Evolutionary conservation across 768 basidiomycete species (phyloP), one percentile per base, ranked within the genome.

Genomic region (Kwoniella bestiolae): DNA sequence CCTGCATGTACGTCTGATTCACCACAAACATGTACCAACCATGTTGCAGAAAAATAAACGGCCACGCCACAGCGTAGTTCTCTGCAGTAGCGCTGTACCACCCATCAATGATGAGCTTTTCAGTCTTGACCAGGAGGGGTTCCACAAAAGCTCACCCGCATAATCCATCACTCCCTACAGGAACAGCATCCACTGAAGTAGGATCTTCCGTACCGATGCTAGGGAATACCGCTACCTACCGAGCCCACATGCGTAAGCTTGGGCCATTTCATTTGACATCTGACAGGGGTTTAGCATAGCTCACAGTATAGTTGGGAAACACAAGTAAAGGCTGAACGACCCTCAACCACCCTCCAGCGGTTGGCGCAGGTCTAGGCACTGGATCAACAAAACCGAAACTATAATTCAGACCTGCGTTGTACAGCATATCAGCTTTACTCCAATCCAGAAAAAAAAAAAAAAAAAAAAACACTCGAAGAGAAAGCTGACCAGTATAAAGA

Each of bases 21-120:
- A 81, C 47, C 4, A 79, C 76, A 53, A 73, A 77, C 71, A 76
- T 72, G 60, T 81, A 78, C 75, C 75, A 81, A 47, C 80, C 80
- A 3, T 74, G 61, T 26, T 65, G n/a, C 3, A 65, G 45, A 50
- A 81, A 79, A 5, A 55, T 45, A 56, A 77, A 79, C 1, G 77
- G 73, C 52, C 74, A 77, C 0, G 56, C 51, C 3, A 72, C 56
- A 7, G 72, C 51, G 32, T 63, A 77, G 31, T 72, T 57, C 35
- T 71, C 69, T 1, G 68, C 64, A 9, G 71, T 69, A 5, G 75
- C 72, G 1, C 73, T 75, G 31, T 2, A 64, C 25, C n/a, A n/a
- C n/a, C n/a, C n/a, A n/a, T 12, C 18, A 3, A 60, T 63, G 8
- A 16, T 55, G 34, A 56, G 60, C 62, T 56, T 47, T n/a, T 29